phyloP scores from a whole-genome alignment of 768 basidiomycete genomes.

The Tylopilus intermedius region DNA sequence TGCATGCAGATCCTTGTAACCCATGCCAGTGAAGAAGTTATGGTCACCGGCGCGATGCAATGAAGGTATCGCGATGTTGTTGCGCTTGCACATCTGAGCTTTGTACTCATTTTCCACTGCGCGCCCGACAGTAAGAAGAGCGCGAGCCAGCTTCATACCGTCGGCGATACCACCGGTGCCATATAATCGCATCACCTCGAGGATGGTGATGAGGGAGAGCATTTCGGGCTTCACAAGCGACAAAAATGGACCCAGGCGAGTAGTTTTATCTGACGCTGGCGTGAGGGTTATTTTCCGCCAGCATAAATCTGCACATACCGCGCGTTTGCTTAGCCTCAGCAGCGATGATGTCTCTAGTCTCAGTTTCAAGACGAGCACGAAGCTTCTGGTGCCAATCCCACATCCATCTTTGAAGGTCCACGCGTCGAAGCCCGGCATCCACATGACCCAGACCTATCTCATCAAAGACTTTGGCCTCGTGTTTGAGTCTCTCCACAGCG shows the following conservation, averaged over 20 bases:
- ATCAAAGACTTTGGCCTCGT: slow-evolving; percentile 55
- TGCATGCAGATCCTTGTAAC: slow-evolving; percentile 57
- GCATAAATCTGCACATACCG: slow-evolving; percentile 13
- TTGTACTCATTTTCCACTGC: slow-evolving; percentile 91
- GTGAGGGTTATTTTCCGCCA: background rate
- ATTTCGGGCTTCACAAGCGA: slow-evolving; percentile 69
- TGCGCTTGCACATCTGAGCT: slow-evolving; percentile 67
- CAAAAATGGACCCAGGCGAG: slow-evolving; percentile 63
- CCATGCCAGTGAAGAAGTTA: slow-evolving; percentile 53
- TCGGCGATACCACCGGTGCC: slow-evolving; percentile 71
- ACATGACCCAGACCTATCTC: slow-evolving; percentile 50
- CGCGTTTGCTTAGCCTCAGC: slow-evolving; percentile 30
- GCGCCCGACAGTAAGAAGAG: slow-evolving; percentile 72
- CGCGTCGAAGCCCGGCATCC: slow-evolving; percentile 39
- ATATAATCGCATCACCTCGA: slow-evolving; percentile 80
- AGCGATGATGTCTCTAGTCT: slow-evolving; percentile 43
- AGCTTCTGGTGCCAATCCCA: slow-evolving; percentile 78
- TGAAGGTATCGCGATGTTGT: slow-evolving; percentile 49
- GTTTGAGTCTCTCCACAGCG: slow-evolving; percentile 64
- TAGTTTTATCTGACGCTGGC: slow-evolving; percentile 9
- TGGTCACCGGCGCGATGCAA: slow-evolving; percentile 26
- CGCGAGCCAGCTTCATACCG: slow-evolving; percentile 88
- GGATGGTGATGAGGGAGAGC: slow-evolving; percentile 82
- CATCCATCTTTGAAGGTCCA: slow-evolving; percentile 72
- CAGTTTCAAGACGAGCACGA: slow-evolving; percentile 42